phyloP scores from a whole-genome alignment of 2,329 filamentous ascomycete species.

The Colletotrichum paranaense region DNA sequence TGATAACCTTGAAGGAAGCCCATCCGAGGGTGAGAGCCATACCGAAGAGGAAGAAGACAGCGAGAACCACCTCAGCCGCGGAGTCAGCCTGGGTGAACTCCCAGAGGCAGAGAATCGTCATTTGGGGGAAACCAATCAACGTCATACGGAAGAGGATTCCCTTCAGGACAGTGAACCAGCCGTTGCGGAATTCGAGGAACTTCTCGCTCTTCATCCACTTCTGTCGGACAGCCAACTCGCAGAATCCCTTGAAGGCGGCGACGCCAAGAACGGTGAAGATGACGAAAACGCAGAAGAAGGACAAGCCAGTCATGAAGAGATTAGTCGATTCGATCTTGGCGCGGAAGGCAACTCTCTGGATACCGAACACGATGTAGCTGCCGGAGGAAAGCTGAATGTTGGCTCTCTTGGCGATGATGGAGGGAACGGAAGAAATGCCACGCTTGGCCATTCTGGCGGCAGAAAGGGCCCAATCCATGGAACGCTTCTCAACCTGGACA shows the following conservation, averaged over 20 bases:
- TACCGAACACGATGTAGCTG: constrained; percentile 77
- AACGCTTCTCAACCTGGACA: constrained; percentile 82
- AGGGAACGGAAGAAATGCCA: constrained; percentile 46
- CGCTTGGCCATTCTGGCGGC: constrained; percentile 58
- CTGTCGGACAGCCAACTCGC: constrained; percentile 79
- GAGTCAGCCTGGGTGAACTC: constrained; percentile 91
- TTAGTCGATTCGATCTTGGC: constrained; percentile 89
- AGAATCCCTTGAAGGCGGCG: constrained; percentile 81
- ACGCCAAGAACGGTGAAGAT: constrained; percentile 79
- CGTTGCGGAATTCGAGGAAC: constrained; percentile 93
- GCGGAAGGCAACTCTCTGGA: constrained; percentile 89
- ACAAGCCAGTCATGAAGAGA: constrained; percentile 90
- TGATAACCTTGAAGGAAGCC: constrained; percentile 91
- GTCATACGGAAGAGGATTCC: constrained; percentile 93
- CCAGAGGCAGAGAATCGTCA: constrained; percentile 92
- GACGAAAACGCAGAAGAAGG: constrained; percentile 90
- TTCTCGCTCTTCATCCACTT: constrained; percentile 86
- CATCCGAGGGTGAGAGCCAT: constrained; percentile 82
- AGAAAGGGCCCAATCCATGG: constrained; percentile 45
- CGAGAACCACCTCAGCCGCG: constrained; percentile 84
- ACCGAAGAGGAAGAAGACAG: constrained; percentile 88
- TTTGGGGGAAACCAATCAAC: constrained; percentile 91
- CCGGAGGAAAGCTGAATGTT: constrained; percentile 66
- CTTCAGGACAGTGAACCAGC: constrained; percentile 92
- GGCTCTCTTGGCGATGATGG: constrained; percentile 61